Evolutionary conservation across 2,329 filamentous ascomycete genomes (phyloP).

Genomic region (Tolypocladium amazonense): DNA sequence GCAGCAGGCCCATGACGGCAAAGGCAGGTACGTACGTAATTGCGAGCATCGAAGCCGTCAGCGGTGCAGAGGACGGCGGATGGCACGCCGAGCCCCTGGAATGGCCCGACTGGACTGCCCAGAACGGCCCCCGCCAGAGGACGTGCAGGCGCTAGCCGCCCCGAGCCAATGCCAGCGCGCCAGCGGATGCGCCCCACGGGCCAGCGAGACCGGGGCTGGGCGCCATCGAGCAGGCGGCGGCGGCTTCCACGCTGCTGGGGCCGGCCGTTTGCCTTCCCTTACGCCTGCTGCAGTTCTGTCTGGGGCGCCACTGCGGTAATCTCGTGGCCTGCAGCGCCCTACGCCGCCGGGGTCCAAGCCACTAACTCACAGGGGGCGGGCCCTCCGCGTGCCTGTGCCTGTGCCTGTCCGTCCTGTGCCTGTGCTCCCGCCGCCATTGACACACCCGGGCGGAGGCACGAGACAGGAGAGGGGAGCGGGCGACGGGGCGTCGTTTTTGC

Average conservation of each 20-base stretch:
- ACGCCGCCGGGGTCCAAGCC: background rate
- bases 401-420: background rate
- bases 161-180: background rate
- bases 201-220: background rate
- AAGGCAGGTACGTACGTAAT: background rate
- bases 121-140: background rate
- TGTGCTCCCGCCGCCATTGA: background rate
- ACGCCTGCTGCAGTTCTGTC: background rate
- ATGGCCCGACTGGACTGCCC: background rate
- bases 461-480: background rate
- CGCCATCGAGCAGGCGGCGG: background rate
- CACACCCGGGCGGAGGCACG: background rate
- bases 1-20: background rate
- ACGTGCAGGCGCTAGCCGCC: background rate
- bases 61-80: background rate
- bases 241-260: background rate
- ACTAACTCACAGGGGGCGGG: background rate
- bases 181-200: background rate
- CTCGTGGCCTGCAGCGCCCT: background rate
- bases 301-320: background rate
- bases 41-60: background rate
- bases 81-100: background rate
- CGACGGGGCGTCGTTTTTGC: background rate
- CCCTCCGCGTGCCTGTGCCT: background rate
- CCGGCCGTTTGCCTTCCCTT: too few species aligned